Evolutionary conservation across 768 basidiomycete species (phyloP).

Genomic region (Piloderma croceum): DNA sequence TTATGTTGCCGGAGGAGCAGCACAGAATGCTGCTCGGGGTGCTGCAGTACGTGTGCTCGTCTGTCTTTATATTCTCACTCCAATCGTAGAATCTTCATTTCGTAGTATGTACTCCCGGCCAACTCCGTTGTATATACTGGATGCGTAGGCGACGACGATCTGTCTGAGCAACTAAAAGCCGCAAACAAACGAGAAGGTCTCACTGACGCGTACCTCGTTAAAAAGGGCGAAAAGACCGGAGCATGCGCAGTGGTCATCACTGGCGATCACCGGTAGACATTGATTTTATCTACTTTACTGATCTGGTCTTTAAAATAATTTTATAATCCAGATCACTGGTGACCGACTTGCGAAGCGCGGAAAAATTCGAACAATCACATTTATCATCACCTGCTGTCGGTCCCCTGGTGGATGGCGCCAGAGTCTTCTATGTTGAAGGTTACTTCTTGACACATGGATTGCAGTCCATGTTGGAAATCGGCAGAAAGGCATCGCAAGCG

Average conservation of each 20-base stretch:
- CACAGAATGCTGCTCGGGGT: constrained; percentile 93
- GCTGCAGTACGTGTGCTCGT: constrained; percentile 68
- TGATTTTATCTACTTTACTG: background rate
- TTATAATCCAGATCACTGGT: constrained; percentile 67
- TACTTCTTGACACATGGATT: constrained; percentile 96
- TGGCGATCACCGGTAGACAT: constrained; percentile 73
- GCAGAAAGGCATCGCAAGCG: constrained; percentile 67
- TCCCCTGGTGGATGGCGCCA: constrained; percentile 71
- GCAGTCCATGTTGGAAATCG: constrained; percentile 63
- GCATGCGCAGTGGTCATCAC: constrained; percentile 96
- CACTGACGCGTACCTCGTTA: constrained; percentile 82
- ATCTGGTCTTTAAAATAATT: constrained; percentile 1
- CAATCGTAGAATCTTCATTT: constrained; percentile 4
- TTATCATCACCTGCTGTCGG: constrained; percentile 71
- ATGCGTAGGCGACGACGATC: constrained; percentile 88
- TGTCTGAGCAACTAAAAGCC: constrained; percentile 79
- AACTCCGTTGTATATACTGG: constrained; percentile 91
- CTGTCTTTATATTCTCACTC: constrained; percentile 5
- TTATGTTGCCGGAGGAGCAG: constrained; percentile 95
- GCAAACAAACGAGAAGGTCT: constrained; percentile 94
- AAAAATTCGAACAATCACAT: constrained; percentile 81
- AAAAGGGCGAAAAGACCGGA: constrained; percentile 83
- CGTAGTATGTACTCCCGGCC: constrained; percentile 84
- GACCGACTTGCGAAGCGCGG: constrained; percentile 85
- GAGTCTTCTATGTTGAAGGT: constrained; percentile 90